These are phyloP conservation scores for Rhodotorula mucilaginosa DNA, from an alignment of 1,284 basidiomycete species.

Conservation along the genomic window DNA sequence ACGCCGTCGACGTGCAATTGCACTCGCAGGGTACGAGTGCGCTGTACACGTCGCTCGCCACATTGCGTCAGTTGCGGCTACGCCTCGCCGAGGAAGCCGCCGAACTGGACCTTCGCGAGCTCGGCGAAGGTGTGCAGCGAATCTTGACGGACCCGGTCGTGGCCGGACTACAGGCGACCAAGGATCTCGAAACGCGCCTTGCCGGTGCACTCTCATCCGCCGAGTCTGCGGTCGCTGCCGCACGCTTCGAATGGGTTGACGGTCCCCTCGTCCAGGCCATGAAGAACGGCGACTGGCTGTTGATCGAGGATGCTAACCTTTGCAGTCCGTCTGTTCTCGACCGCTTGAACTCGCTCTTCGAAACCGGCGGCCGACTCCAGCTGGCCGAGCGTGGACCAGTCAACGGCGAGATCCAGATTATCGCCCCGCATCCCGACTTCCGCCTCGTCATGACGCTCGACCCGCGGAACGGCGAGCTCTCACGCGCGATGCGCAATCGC, in stretches of 20 bases:
- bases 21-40: constrained; percentile 1
- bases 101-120: constrained; percentile 13
- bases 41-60: constrained; percentile 18
- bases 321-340: constrained; percentile 95
- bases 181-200: neutral
- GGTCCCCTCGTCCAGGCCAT: constrained; percentile 88
- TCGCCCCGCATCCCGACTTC: constrained; percentile 84
- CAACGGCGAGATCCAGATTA: constrained; percentile 67
- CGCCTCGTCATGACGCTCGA: constrained; percentile 93
- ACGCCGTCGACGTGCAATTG: constrained; percentile 12
- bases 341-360: constrained; percentile 94
- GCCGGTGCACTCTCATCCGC: constrained; percentile 9
- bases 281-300: constrained; percentile 81
- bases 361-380: constrained; percentile 70
- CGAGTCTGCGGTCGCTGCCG: constrained; percentile 46
- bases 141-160: constrained; percentile 11
- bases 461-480: constrained; percentile 86
- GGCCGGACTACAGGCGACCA: too few relatives aligned
- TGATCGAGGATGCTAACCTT: constrained; percentile 90
- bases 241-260: constrained; percentile 91
- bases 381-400: constrained; percentile 88
- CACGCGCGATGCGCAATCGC: constrained; percentile 96
- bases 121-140: neutral
- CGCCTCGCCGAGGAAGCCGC: constrained; percentile 8
- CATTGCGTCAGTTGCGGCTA: constrained; percentile 17